Evolutionary conservation across 352 stramenopile species (phyloP), one percentile per base, ranked within the genome.

Genomic region (Poterioochromonas sp.): DNA sequence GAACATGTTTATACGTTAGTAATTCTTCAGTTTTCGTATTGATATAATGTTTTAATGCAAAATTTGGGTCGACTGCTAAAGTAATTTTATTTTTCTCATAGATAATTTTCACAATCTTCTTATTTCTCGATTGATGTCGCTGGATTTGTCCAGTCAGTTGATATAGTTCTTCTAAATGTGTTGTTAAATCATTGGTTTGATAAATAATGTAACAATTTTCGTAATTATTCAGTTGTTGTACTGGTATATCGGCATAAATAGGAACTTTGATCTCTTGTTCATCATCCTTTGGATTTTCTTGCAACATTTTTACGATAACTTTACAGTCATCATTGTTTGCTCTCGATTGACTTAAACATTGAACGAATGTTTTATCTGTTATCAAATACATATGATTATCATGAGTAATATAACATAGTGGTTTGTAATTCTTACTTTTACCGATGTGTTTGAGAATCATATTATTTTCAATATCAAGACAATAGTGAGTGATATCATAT

Each of bases 1-100:
- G 43, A 8, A 74, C 39, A 34, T 32, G n/a, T 74, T 74, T 54
- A 3, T n/a, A 74, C 73, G 29, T 70, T 43, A 43, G n/a, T 70
- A n/a, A 70, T 70, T 70, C 12, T 70, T 22, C 62, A 70, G 20
- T 35, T 70, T 20, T 70, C 62, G 29, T 35, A 22, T 70, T 70
- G 12, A 44, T 70, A 43, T 35, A 70, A 70, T 70, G 12, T 70
- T 35, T 43, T 22, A 70, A 20, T 60, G 20, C n/a, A n/a, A 60
- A 26, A n/a, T 60, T n/a, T 60, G 51, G 20, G 20, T 60, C n/a
- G 51, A n/a, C n/a, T n/a, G n/a, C n/a, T 26, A 26, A 58, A 26
- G 47, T 58, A 15, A 44, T 43, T 70, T 43, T 70, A 22, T 70
- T 43, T 70, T 70, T 70, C 62, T 22, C 18, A 22, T 35, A 35